Evolutionary conservation across 768 basidiomycete genomes (phyloP), one percentile per base, ranked within the genome.

Genomic region (Termitomyces heimii): DNA sequence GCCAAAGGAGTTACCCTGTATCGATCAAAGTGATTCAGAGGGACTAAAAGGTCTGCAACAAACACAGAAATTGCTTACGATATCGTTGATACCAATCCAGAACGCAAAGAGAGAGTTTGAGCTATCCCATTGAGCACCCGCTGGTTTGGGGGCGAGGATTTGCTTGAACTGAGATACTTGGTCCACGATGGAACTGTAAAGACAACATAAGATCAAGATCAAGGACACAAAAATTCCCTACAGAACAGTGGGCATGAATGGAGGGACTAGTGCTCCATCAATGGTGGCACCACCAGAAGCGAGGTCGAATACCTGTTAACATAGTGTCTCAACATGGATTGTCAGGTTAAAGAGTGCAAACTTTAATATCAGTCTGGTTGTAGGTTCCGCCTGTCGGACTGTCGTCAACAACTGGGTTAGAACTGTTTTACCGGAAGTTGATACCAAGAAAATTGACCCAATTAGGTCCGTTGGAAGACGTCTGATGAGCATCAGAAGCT

Each of bases 51-150:
- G 18, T 5, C 20, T 9, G 8, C 3, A 37, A 4, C 20, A 39
- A 39, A 39, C 39, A 40, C n/a, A 9, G 13, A 2, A 5, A 6
- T 4, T n/a, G 70, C 77, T 68, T 54, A 81, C 81, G 43, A 83
- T 74, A 53, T 85, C 84, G 59, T 86, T 86, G 56, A 86, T 86
- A 2, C 84, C 84, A 52, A 86, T 83, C 83, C 84, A 86, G 44
- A 85, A 62, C 3, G 79, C 78, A 66, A 86, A 86, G 5, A 86
- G 68, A 32, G 42, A 71, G 60, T 85, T 79, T 2, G 70, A 67
- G 62, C 78, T 76, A 39, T 74, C 66, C 85, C 84, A 86, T 10
- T 71, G 63, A 1, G 80, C 78, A 8, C 67, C 74, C 7, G 63
- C 58, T 0, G 82, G 81, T 60, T 77, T 79, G 2, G 71, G 62